Evolutionary conservation across 495 filamentous ascomycete genomes (phyloP).

Genomic region (Penicillium atrosanguineum): DNA sequence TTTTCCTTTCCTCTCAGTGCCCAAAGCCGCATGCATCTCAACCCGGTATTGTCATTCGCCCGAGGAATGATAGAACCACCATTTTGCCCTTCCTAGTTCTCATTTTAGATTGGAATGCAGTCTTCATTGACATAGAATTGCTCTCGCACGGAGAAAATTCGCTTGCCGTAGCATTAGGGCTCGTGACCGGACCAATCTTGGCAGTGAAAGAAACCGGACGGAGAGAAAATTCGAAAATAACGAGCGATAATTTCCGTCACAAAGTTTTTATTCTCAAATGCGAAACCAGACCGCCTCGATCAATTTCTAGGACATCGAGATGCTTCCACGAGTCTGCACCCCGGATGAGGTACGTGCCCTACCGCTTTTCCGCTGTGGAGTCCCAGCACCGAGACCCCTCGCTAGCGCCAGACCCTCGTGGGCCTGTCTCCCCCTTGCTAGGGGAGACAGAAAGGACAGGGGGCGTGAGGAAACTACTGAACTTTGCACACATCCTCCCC

Average conservation of each 20-base stretch:
- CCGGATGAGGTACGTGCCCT: slow-evolving; percentile 5
- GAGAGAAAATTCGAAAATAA: too few species aligned
- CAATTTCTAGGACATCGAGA: not conserved
- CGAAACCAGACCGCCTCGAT: too few species aligned
- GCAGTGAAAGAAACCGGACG: too few species aligned
- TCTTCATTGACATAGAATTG: slow-evolving; percentile 21
- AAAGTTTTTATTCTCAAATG: too few species aligned
- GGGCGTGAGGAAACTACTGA: slow-evolving; percentile 4
- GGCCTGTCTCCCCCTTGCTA: not conserved
- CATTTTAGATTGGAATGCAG: slow-evolving; percentile 27
- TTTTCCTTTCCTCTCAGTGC: slow-evolving; percentile 2
- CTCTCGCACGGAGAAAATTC: not conserved
- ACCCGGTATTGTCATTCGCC: not conserved
- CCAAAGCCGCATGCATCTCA: slow-evolving; percentile 7
- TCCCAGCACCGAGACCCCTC: not conserved
- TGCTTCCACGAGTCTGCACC: not conserved
- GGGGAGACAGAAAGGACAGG: not conserved
- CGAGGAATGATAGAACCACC: not conserved
- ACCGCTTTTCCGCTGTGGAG: slow-evolving; percentile 5
- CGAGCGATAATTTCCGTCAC: too few species aligned
- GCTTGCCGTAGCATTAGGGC: too few species aligned
- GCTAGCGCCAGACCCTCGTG: not conserved
- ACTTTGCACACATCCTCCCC: slow-evolving; percentile 5
- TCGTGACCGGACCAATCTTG: too few species aligned
- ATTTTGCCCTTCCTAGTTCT: not conserved